These are phyloP conservation scores for Rubroboletus satanas DNA, from an alignment of 768 basidiomycete species.

Conservation along the genomic window DNA sequence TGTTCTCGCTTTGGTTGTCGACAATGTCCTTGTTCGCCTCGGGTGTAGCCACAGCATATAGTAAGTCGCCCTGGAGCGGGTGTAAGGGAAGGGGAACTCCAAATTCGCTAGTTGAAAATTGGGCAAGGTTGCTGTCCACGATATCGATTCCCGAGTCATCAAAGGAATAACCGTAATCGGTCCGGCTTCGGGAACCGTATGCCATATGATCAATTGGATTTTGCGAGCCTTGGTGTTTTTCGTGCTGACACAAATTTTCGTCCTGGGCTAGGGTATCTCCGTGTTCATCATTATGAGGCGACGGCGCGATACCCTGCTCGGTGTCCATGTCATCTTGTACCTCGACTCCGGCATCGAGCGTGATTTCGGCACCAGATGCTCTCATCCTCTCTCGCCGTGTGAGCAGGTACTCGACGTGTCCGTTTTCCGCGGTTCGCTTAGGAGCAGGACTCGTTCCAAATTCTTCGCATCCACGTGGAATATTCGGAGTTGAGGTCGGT, in stretches of 20 bases:
- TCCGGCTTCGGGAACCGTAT: neutral
- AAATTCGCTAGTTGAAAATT: slow-evolving; percentile 2
- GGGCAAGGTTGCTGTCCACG: slow-evolving; percentile 5
- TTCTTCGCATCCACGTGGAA: slow-evolving; percentile 19
- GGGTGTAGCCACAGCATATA: neutral
- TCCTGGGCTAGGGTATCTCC: neutral
- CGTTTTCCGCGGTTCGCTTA: slow-evolving; percentile 8
- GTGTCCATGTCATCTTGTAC: neutral
- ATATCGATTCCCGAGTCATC: slow-evolving; percentile 16
- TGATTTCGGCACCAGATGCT: slow-evolving; percentile 2
- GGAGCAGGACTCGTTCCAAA: slow-evolving; percentile 28
- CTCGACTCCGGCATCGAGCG: neutral
- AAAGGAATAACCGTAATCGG: slow-evolving; percentile 1
- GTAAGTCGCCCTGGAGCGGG: slow-evolving; percentile 8
- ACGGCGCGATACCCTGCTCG: neutral
- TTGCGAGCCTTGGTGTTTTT: neutral
- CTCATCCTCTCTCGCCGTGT: slow-evolving; percentile 24
- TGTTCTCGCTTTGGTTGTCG: slow-evolving; percentile 11
- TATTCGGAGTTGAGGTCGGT: neutral
- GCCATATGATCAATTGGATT: neutral
- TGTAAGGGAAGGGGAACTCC: slow-evolving; percentile 1
- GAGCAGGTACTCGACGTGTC: slow-evolving; percentile 21
- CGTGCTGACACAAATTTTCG: neutral
- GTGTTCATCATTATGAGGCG: neutral
- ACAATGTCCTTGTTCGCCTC: slow-evolving; percentile 15